Evolutionary conservation across 495 filamentous ascomycete species (phyloP).

Genomic region (Penicillium mononematosum): DNA sequence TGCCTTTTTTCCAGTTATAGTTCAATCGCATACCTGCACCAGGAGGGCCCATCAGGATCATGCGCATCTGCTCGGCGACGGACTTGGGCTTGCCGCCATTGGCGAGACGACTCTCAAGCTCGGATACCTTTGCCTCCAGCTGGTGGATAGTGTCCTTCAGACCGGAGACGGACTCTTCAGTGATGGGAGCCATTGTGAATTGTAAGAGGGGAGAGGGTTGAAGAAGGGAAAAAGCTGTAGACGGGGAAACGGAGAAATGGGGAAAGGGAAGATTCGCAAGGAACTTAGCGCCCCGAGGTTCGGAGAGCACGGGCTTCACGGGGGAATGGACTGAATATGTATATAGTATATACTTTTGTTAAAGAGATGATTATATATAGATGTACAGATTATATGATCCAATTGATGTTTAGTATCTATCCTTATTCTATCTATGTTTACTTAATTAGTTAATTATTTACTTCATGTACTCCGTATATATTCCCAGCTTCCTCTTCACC

Average conservation of each 20-base stretch:
- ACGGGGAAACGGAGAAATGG: constrained; percentile 32
- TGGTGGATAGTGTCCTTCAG: constrained; percentile 75
- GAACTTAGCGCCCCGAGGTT: constrained; percentile 35
- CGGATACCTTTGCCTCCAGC: constrained; percentile 79
- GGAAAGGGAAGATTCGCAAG: constrained; percentile 38
- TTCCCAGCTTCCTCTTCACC: not conserved
- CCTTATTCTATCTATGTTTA: not conserved
- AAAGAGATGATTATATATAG: not conserved
- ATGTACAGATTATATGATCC: not conserved
- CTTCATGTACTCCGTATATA: not conserved
- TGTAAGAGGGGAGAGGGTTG: constrained; percentile 25
- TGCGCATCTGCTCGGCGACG: constrained; percentile 66
- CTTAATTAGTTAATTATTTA: not conserved
- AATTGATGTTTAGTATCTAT: not conserved
- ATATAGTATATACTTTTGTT: not conserved
- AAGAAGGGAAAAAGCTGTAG: constrained; percentile 24
- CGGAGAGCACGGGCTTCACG: constrained; percentile 24
- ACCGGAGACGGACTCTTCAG: constrained; percentile 69
- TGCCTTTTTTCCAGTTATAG: constrained; percentile 15
- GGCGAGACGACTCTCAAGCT: constrained; percentile 66
- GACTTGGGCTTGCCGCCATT: constrained; percentile 53
- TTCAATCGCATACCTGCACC: constrained; percentile 71
- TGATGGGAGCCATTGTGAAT: constrained; percentile 77
- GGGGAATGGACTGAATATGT: not conserved
- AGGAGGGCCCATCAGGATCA: constrained; percentile 97